Percentiles rank a stretch among this genome's conserved stretches.
Conservation (phyloP, 345 rosid species). For the Gossypium turneri region DNA sequence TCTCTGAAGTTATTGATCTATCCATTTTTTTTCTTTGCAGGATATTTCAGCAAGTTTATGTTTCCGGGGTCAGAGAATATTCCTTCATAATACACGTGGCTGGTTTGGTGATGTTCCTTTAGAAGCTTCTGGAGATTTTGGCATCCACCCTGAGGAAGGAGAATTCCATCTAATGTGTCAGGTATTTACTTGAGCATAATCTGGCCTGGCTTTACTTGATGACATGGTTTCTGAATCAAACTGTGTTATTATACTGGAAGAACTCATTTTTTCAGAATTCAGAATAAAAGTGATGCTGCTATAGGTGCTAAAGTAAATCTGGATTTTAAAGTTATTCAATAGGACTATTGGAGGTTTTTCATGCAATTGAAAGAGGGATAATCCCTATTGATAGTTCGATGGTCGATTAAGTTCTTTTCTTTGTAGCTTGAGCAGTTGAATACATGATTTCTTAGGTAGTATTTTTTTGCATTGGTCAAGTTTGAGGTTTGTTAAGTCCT, state of each 20-base stretch:
- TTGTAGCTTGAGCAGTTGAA: not conserved
- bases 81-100: conserved; percentile 89
- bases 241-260: conserved; percentile 13
- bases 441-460: not conserved
- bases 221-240: not conserved
- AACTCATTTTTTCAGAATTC: not conserved
- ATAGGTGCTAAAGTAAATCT: not conserved
- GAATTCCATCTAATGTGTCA: conserved; percentile 99
- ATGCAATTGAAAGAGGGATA: not conserved
- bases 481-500: not conserved
- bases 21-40: conserved; percentile 33
- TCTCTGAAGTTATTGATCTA: conserved; percentile 7
- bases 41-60: conserved; percentile 79
- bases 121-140: conserved; percentile 99
- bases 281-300: not conserved
- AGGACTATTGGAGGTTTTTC: not conserved
- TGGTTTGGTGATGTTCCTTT: conserved; percentile 93
- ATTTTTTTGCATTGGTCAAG: not conserved
- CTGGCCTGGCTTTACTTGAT: not conserved
- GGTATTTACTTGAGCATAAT: conserved; percentile 35
- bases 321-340: not conserved
- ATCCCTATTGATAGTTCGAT: not conserved
- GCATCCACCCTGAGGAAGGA: conserved; percentile 96
- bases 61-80: conserved; percentile 91
- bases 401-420: not conserved